A percentile compares a stretch with the other conserved stretches of the same genome.
Evolutionary conservation across 129 eudicot genomes (phyloP).

Genomic region (Sambucus nigra): DNA sequence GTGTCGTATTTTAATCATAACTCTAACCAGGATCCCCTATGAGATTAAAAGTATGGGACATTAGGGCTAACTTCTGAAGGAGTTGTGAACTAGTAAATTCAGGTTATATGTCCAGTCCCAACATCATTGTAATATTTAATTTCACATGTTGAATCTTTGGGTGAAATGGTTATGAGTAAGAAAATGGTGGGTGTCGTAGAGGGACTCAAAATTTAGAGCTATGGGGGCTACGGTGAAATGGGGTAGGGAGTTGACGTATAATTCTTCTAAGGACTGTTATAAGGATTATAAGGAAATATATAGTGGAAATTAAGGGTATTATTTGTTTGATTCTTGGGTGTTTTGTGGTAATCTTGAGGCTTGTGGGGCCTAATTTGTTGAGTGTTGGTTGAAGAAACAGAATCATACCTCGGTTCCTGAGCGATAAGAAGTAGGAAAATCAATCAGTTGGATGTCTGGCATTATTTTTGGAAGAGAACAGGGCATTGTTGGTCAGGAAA

Average conservation of each 20-base stretch:
- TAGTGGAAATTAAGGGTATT: constrained; percentile 67
- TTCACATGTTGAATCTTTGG: constrained; percentile 18
- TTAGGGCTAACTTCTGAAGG: too few species aligned
- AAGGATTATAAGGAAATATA: constrained; percentile 76
- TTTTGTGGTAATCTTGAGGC: constrained; percentile 62
- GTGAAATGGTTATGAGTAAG: constrained; percentile 7
- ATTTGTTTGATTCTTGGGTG: constrained; percentile 96
- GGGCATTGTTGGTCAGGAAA: constrained; percentile 82
- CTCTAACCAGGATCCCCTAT: too few species aligned
- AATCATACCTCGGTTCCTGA: constrained; percentile 72
- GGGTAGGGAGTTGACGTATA: constrained; percentile 80
- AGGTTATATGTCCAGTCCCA: constrained; percentile 22
- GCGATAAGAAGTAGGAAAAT: constrained; percentile 42
- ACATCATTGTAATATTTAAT: constrained; percentile 30
- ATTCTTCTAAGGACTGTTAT: constrained; percentile 72
- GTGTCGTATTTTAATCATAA: too few species aligned
- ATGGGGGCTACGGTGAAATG: constrained; percentile 89
- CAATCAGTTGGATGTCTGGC: constrained; percentile 83
- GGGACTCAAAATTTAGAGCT: constrained; percentile 73
- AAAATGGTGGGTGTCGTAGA: constrained; percentile 58
- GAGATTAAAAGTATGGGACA: constrained; percentile 40
- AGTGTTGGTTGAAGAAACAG: constrained; percentile 98
- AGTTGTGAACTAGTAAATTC: constrained; percentile 37
- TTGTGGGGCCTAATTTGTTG: constrained; percentile 76
- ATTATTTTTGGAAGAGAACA: constrained; percentile 64